phyloP scores from a whole-genome alignment of 495 filamentous ascomycete genomes.

The Xylaria grammica region DNA sequence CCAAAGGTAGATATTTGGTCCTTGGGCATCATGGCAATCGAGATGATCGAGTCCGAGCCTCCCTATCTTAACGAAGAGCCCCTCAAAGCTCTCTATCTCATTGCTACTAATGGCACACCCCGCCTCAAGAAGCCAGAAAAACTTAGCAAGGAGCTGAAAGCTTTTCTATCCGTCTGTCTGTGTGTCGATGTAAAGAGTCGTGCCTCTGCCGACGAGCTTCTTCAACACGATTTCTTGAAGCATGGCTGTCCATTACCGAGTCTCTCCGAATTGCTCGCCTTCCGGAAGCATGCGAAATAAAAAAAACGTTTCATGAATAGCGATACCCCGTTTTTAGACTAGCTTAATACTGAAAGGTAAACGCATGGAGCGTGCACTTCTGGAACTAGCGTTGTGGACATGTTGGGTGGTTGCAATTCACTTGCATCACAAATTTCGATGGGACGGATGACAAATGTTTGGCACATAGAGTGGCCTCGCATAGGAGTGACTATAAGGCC shows the following conservation, averaged over 20 bases:
- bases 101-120: slow-evolving; percentile 96
- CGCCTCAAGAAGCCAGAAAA: slow-evolving; percentile 97
- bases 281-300: slow-evolving; percentile 63
- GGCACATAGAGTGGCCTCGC: slow-evolving; percentile 20
- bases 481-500: slow-evolving; percentile 15
- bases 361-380: slow-evolving; percentile 16
- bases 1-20: slow-evolving; percentile 99
- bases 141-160: slow-evolving; percentile 93
- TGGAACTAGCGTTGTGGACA: slow-evolving; percentile 17
- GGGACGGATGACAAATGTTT: slow-evolving; percentile 24
- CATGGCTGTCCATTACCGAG: slow-evolving; percentile 79
- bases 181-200: slow-evolving; percentile 96
- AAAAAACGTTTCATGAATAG: slow-evolving; percentile 31
- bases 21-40: slow-evolving; percentile 98
- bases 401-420: slow-evolving; percentile 19
- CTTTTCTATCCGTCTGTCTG: slow-evolving; percentile 91
- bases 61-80: slow-evolving; percentile 98
- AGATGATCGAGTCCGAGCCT: slow-evolving; percentile 99
- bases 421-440: slow-evolving; percentile 23
- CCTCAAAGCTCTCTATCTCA: slow-evolving; percentile 93
- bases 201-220: slow-evolving; percentile 85
- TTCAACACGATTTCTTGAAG: slow-evolving; percentile 79
- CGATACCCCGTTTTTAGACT: slow-evolving; percentile 33
- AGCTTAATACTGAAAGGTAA: slow-evolving; percentile 21
- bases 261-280: slow-evolving; percentile 84